A percentile compares a stretch with the other conserved stretches of the same genome.
Conservation (phyloP, 106 monocot genomes). For the Dioscorea alata region DNA sequence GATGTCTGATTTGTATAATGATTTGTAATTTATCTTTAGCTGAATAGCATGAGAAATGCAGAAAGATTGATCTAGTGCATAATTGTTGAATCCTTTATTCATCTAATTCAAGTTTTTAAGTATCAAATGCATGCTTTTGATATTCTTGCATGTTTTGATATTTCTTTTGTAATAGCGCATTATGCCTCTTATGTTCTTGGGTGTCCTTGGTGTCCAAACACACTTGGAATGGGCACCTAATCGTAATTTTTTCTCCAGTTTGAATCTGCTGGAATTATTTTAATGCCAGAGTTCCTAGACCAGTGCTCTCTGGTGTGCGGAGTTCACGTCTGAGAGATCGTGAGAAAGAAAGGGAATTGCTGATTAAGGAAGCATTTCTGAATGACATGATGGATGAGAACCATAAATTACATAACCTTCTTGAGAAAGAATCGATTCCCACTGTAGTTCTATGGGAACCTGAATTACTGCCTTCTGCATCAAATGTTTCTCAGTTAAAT, state of each 20-base stretch:
- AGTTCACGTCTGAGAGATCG: slow-evolving; percentile 87
- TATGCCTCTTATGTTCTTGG: no score
- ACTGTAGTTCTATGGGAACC: slow-evolving; percentile 81
- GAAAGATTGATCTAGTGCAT: no score
- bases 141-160: not conserved
- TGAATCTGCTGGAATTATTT: slow-evolving; percentile 98
- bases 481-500: slow-evolving; percentile 16
- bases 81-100: no score
- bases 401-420: slow-evolving; percentile 38
- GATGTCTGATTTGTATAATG: no score
- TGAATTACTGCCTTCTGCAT: slow-evolving; percentile 39
- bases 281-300: slow-evolving; percentile 90
- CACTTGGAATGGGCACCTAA: slow-evolving; percentile 69
- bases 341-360: slow-evolving; percentile 78
- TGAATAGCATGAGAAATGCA: no score
- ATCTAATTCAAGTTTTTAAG: not conserved
- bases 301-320: slow-evolving; percentile 51
- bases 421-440: slow-evolving; percentile 42
- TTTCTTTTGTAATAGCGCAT: not conserved
- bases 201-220: slow-evolving; percentile 68
- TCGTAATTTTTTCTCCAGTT: slow-evolving; percentile 79
- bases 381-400: slow-evolving; percentile 75
- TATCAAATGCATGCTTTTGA: not conserved
- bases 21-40: no score
- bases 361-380: slow-evolving; percentile 85